These are phyloP conservation scores for Fusarium chaquense DNA, from an alignment of 2,329 filamentous ascomycete genomes.

Conservation along the genomic window DNA sequence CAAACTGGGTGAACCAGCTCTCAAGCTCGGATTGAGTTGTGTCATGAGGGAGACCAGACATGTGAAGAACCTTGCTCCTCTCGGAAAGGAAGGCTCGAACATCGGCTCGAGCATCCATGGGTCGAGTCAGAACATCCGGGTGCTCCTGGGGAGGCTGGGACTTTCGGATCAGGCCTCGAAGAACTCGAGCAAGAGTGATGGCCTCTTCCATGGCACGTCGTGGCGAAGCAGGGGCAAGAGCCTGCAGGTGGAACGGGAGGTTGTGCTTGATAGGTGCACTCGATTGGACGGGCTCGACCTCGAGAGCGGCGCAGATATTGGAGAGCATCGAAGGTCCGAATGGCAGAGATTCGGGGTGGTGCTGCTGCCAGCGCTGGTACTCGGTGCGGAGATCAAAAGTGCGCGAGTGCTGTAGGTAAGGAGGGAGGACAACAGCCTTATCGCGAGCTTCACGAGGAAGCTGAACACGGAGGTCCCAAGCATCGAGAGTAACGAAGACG, in stretches of 20 bases:
- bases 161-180: conserved; percentile 93
- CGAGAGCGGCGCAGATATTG: conserved; percentile 97
- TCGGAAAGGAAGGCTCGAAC: conserved; percentile 96
- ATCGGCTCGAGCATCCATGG: conserved; percentile 96
- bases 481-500: conserved; percentile 97
- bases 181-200: conserved; percentile 90
- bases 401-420: conserved; percentile 96
- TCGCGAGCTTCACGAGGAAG: conserved; percentile 96
- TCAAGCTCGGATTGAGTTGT: conserved; percentile 98
- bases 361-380: conserved; percentile 98
- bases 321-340: conserved; percentile 95
- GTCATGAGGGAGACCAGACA: conserved; percentile 96
- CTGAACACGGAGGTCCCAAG: conserved; percentile 98
- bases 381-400: conserved; percentile 97
- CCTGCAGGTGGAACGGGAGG: conserved; percentile 96
- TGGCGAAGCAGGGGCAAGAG: conserved; percentile 92
- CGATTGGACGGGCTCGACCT: conserved; percentile 97
- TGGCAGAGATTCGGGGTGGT: conserved; percentile 96
- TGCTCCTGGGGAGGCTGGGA: conserved; percentile 95
- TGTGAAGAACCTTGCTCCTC: conserved; percentile 96
- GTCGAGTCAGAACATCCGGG: conserved; percentile 91
- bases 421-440: conserved; percentile 95
- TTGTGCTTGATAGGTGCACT: conserved; percentile 99
- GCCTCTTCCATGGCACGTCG: conserved; percentile 98
- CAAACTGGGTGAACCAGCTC: conserved; percentile 99